phyloP scores from a whole-genome alignment of 495 filamentous ascomycete genomes.

The Xylaria intraflava region DNA sequence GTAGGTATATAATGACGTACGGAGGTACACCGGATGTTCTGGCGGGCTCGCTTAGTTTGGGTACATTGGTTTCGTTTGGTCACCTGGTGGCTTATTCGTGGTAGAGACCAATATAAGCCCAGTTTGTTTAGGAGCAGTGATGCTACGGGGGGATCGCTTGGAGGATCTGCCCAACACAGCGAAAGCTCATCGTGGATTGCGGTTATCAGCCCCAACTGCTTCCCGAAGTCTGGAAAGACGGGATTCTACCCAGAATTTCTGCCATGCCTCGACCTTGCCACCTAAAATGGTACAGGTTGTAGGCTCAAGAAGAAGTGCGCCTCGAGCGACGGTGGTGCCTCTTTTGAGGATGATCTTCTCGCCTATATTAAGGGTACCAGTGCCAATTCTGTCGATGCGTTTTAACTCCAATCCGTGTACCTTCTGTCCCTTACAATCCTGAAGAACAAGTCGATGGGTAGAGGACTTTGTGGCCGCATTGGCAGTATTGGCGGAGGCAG shows the following conservation, averaged over 20 bases:
- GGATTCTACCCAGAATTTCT: constrained; percentile 67
- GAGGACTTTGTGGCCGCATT: constrained; percentile 36
- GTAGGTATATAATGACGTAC: constrained; percentile 29
- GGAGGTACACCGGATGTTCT: neutral
- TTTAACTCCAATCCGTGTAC: constrained; percentile 70
- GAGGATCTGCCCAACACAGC: neutral
- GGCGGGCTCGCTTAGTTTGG: constrained; percentile 19
- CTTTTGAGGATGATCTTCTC: constrained; percentile 69
- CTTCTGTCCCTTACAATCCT: constrained; percentile 67
- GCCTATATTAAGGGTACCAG: constrained; percentile 66
- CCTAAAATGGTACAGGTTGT: constrained; percentile 59
- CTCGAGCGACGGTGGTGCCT: constrained; percentile 59
- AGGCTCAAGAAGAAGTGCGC: constrained; percentile 69
- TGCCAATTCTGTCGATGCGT: constrained; percentile 54
- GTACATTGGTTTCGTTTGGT: constrained; percentile 18
- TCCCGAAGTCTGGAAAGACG: constrained; percentile 62
- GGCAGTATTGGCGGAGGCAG: neutral
- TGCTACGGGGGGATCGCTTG: neutral
- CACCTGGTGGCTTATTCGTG: constrained; percentile 16
- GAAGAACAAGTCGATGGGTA: constrained; percentile 73
- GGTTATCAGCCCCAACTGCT: constrained; percentile 41
- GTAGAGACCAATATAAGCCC: neutral
- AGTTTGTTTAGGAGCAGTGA: neutral
- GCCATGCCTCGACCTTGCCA: constrained; percentile 78
- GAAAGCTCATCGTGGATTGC: neutral